Base-by-base conservation (phyloP, 78 protist genomes). In the slime mould (Dictyostelium discoideum) region DNA sequence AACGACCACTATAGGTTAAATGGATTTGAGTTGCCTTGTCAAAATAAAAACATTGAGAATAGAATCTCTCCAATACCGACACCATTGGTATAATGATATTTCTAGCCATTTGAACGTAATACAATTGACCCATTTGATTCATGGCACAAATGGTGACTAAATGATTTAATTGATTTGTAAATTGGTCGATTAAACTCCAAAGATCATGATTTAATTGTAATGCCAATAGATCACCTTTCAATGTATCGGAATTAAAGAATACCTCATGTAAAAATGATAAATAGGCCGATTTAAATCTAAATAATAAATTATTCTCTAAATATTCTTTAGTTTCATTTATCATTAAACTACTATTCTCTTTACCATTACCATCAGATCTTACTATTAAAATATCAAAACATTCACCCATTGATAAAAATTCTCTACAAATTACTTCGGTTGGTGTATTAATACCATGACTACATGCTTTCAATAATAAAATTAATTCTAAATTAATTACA, bases 21-120 rank as follows among this genome's bases (percentile, higher is more conserved):
- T 90, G 95, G n/a, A 40, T 90, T 20, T 63, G 95, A 10, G 95
- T 82, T 13, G 95, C 95, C 18, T 90, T 90, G 26, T 90, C 95
- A 82, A 46, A 90, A 63, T 90, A 90, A 83, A 90, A 90, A 54
- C 95, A 90, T n/a, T 90, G 95, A 13, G 89, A 82, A 82, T 90
- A 90, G 84, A 90, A 90, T 50, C 95, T 22, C 72, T 90, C 95
- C 32, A 90, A 37, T 24, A 82, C 57, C 20, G 86, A 67, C 8
- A 82, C n/a, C 88, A 90, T 90, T 14, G 95, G 95, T 11, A 90
- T 10, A 22, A 90, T 73, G 8, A 90, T 67, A 26, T 48, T 78
- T n/a, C 95, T 44, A 20, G 85, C 16, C 60, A 90, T 90, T 26
- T 18, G 32, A 10, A 82, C n/a, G 48, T 67, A 90, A 54, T 90